Evolutionary conservation across 257 asterid genomes (phyloP).

Genomic region (Nicotiana attenuata): DNA sequence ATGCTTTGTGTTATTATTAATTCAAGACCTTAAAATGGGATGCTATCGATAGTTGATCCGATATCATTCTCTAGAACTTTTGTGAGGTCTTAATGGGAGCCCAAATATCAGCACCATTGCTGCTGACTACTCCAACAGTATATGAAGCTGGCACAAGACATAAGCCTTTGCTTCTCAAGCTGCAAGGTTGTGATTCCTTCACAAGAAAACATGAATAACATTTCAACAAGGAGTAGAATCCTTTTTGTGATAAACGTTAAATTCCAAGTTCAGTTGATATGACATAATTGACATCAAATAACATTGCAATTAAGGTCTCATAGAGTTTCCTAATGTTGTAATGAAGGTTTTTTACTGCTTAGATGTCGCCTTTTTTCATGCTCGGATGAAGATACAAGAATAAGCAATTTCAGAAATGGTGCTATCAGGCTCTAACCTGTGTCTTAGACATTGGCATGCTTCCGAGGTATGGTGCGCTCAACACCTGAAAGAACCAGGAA

Average conservation of each 20-base stretch:
- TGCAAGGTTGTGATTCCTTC: constrained; percentile 41
- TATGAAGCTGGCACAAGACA: constrained; percentile 67
- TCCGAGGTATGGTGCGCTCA: constrained; percentile 82
- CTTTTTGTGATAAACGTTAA: neutral
- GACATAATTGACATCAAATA: neutral
- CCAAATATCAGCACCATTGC: constrained; percentile 98
- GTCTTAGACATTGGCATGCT: constrained; percentile 24
- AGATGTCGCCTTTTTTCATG: neutral
- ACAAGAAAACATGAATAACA: neutral
- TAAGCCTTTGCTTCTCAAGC: constrained; percentile 64
- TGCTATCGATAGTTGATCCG: constrained; percentile 20
- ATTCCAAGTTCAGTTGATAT: neutral
- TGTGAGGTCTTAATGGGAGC: constrained; percentile 64
- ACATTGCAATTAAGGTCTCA: neutral
- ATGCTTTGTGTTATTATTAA: neutral
- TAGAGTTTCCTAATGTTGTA: neutral
- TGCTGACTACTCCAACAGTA: constrained; percentile 53
- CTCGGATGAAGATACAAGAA: neutral
- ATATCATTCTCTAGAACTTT: constrained; percentile 19
- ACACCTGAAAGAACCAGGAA: constrained; percentile 44
- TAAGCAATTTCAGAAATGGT: neutral
- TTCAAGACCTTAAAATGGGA: constrained; percentile 17
- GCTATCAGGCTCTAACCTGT: constrained; percentile 37
- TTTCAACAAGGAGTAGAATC: neutral
- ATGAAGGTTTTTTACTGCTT: neutral